Percentiles rank a stretch among this genome's conserved stretches.
phyloP scores from a whole-genome alignment of 805 yeast genomes.

The Starmerella asiatica region DNA sequence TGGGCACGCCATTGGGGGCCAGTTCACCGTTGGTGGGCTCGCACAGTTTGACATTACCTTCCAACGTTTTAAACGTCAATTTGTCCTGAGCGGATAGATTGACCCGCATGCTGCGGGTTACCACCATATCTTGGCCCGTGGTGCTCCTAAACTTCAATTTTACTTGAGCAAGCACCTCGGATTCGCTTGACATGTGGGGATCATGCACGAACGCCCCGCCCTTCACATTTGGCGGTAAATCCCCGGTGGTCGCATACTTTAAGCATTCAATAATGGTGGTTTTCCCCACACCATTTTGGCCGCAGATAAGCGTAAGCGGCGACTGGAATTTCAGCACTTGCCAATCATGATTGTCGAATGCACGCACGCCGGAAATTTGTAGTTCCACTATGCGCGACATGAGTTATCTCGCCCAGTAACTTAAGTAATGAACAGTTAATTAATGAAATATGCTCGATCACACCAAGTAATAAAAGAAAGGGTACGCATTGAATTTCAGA shows the following conservation, averaged over 20 bases:
- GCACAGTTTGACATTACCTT: constrained; percentile 48
- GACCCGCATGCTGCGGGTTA: constrained; percentile 71
- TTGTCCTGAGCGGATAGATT: constrained; percentile 36
- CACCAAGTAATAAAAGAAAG: no score
- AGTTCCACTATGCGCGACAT: constrained; percentile 32
- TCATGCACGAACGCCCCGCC: constrained; percentile 96
- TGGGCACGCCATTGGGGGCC: no score
- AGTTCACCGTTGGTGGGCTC: background rate
- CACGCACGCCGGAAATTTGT: constrained; percentile 76
- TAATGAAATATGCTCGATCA: no score
- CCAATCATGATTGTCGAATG: constrained; percentile 71
- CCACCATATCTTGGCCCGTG: constrained; percentile 59
- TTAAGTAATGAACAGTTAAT: no score
- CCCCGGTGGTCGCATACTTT: constrained; percentile 89
- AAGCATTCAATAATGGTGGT: constrained; percentile 93
- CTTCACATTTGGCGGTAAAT: constrained; percentile 85
- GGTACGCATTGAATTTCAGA: no score
- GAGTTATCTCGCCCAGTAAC: no score
- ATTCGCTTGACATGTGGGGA: constrained; percentile 55
- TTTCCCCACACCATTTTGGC: constrained; percentile 92
- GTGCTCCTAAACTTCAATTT: constrained; percentile 71
- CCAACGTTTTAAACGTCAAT: constrained; percentile 76
- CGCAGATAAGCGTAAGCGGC: constrained; percentile 88
- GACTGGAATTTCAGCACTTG: constrained; percentile 81
- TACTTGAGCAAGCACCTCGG: constrained; percentile 76